These are phyloP conservation scores for Leucogyrophana mollusca DNA, from an alignment of 768 basidiomycete genomes.

Conservation along the genomic window DNA sequence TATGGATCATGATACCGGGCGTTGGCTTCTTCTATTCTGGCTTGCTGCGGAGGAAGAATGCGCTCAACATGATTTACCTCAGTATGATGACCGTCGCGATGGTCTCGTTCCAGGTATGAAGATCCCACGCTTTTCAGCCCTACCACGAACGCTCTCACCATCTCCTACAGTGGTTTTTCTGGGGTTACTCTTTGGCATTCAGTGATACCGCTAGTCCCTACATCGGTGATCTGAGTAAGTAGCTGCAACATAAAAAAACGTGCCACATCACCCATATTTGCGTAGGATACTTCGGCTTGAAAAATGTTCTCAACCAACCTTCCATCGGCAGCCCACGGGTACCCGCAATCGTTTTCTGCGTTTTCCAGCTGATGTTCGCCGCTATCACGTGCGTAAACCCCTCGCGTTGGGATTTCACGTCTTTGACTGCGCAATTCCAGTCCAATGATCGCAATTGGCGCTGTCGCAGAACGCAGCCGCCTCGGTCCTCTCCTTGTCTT, in stretches of 20 bases:
- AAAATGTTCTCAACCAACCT: conserved; percentile 70
- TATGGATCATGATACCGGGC: conserved; percentile 84
- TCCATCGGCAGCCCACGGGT: conserved; percentile 72
- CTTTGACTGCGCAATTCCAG: conserved; percentile 33
- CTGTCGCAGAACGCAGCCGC: conserved; percentile 85
- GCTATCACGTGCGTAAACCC: conserved; percentile 65
- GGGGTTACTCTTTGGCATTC: conserved; percentile 94
- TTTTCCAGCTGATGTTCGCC: conserved; percentile 92
- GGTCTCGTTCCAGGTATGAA: conserved; percentile 78
- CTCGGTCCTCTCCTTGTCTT: conserved; percentile 88
- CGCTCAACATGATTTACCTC: conserved; percentile 84
- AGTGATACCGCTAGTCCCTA: conserved; percentile 69
- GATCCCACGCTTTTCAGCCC: neutral
- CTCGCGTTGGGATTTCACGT: neutral
- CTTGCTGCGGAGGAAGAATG: conserved; percentile 89
- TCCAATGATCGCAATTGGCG: conserved; percentile 88
- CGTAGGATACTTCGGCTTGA: conserved; percentile 80
- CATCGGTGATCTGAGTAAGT: conserved; percentile 83
- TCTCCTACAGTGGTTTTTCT: conserved; percentile 83
- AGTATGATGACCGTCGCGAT: conserved; percentile 75
- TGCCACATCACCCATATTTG: conserved; percentile 1
- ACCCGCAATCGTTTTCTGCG: conserved; percentile 73
- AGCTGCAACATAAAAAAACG: neutral
- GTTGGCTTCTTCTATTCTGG: conserved; percentile 92
- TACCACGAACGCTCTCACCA: conserved; percentile 5